Base-by-base conservation (phyloP, 257 asterid species). In the Solanum pinnatisectum region DNA sequence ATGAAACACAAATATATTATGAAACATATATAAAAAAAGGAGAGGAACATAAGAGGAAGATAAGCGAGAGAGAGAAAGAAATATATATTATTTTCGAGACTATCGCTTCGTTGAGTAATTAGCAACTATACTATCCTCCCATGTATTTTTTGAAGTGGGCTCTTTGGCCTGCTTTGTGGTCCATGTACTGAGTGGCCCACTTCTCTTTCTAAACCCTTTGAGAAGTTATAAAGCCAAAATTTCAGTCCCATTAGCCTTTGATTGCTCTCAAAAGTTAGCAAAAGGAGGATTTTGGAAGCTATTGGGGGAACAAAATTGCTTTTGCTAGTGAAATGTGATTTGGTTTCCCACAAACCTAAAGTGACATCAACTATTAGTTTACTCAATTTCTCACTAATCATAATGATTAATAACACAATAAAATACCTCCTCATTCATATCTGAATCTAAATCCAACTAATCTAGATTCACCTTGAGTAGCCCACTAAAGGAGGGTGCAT, bases 161-260 rank as follows among this genome's bases (percentile, higher is more conserved):
- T 52, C 63, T 16, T 52, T 16, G 40, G 37, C 60, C 83, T 89
- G 70, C 27, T 87, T 77, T 82, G 91, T 83, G 91, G 92, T 86
- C 87, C 81, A 59, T 23, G 15, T 33, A 35, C 49, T 82, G 39
- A 14, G 2, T 71, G 78, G 67, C 85, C 68, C 30, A 27, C 49
- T 60, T 27, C 35, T n/a, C 33, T 1, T 56, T 30, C 74, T 23
- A 59, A 44, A 44, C 56, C 44, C 84, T 76, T 81, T 16, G 60
- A 30, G 42, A 44, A 39, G 27, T 87, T 63, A 73, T 40, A 87
- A 30, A 40, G 71, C 82, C 85, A 79, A 13, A 39, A 46, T 25
- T 3, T 0, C 30, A 36, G 33, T 40, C 60, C 8, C 22, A 4
- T 18, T 72, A 56, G 79, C 90, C 33, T 82, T 72, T 88, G 88